Evolutionary conservation across 129 eudicot species (phyloP).

Genomic region (Dittrichia graveolens): DNA sequence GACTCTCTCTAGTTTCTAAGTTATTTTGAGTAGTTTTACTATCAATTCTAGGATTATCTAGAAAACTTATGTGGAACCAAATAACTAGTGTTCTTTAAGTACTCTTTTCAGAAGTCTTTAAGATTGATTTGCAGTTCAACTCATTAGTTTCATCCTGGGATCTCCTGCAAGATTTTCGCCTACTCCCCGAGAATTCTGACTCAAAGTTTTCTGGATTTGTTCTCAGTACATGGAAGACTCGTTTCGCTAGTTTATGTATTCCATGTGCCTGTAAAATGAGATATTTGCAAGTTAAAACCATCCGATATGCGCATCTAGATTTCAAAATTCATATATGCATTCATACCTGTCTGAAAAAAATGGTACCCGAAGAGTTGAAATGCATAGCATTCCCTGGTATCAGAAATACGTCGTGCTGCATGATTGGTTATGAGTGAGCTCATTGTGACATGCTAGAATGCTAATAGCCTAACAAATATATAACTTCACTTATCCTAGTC

Average conservation of each 20-base stretch:
- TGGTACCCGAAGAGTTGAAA: constrained; percentile 77
- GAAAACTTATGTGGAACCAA: constrained; percentile 15
- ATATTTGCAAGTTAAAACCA: not conserved
- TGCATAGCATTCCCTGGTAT: constrained; percentile 89
- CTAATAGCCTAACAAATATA: not conserved
- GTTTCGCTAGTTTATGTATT: constrained; percentile 67
- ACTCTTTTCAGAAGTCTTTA: constrained; percentile 30
- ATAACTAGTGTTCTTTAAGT: constrained; percentile 16
- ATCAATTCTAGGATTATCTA: constrained; percentile 21
- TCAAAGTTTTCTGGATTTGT: constrained; percentile 72
- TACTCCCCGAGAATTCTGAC: constrained; percentile 56
- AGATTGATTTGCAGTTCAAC: constrained; percentile 28
- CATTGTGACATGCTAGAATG: not conserved
- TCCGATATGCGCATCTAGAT: not conserved
- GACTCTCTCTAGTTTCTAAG: not conserved
- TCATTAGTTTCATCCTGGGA: constrained; percentile 45
- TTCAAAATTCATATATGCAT: not conserved
- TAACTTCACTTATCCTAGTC: not conserved
- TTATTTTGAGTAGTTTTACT: constrained; percentile 17
- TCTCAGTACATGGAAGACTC: constrained; percentile 67
- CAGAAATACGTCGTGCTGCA: constrained; percentile 80
- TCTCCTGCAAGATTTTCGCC: constrained; percentile 70
- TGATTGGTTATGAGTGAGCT: constrained; percentile 9
- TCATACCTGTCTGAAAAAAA: constrained; percentile 84
- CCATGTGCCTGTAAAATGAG: constrained; percentile 70